phyloP scores from a whole-genome alignment of 192 early-diverging fungal species.

The Chytriomyces sp. region DNA sequence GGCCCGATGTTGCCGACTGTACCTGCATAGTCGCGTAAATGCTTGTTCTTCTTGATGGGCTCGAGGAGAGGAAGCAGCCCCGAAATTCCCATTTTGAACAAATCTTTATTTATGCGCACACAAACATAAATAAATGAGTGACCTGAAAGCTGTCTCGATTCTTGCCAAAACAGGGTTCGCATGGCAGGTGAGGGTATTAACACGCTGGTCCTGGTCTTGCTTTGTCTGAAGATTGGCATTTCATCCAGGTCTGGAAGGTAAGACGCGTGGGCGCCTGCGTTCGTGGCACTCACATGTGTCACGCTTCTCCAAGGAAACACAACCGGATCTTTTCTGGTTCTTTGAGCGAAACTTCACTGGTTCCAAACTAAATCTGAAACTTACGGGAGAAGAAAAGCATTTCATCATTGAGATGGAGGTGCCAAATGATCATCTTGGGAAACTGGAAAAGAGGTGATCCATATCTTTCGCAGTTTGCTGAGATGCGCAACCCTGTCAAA shows the following conservation, averaged over 20 bases:
- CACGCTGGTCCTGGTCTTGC: not conserved
- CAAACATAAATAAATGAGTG: conserved; percentile 29
- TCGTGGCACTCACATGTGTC: too few species aligned
- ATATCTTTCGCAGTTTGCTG: not conserved
- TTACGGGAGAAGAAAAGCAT: conserved; percentile 57
- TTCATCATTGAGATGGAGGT: conserved; percentile 56
- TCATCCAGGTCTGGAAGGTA: conserved; percentile 34
- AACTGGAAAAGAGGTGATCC: conserved; percentile 46
- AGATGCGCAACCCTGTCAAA: too few species aligned
- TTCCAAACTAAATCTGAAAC: conserved; percentile 36
- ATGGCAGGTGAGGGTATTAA: conserved; percentile 29
- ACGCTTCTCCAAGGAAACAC: conserved; percentile 29
- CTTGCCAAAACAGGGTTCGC: conserved; percentile 27
- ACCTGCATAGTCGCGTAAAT: conserved; percentile 75
- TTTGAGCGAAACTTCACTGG: conserved; percentile 56
- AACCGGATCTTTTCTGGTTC: conserved; percentile 44
- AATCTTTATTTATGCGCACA: not conserved
- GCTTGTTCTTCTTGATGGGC: conserved; percentile 68
- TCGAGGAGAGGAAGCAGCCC: conserved; percentile 85
- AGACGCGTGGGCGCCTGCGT: not conserved
- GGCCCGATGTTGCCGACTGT: not conserved
- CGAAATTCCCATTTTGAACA: conserved; percentile 75
- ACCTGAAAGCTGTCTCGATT: conserved; percentile 29
- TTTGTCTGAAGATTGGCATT: not conserved
- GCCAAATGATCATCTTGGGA: conserved; percentile 47